These are phyloP conservation scores for Musa troglodytarum DNA, from an alignment of 176 grass and related monocot genomes.

Conservation along the genomic window DNA sequence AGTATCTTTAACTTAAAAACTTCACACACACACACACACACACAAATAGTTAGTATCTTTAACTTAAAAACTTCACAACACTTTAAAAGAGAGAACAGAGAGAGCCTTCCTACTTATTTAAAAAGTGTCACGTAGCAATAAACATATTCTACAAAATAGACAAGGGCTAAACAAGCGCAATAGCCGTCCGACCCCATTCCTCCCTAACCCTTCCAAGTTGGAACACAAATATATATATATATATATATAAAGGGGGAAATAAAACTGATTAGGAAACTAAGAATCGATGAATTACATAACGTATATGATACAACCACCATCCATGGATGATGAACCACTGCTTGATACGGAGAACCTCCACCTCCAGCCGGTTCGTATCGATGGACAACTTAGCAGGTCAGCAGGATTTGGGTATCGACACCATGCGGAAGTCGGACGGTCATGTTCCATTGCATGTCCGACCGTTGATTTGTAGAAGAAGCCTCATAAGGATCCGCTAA, in stretches of 20 bases:
- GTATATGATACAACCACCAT: slow-evolving; percentile 5
- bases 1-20: too few species aligned
- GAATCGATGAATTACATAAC: not conserved
- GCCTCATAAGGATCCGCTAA: not conserved
- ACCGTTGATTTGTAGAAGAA: not conserved
- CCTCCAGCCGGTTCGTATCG: too few species aligned
- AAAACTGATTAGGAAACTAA: not conserved
- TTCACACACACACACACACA: too few species aligned
- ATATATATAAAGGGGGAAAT: not conserved
- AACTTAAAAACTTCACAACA: too few species aligned
- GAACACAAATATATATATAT: not conserved
- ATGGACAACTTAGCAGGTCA: not conserved
- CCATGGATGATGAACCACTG: not conserved
- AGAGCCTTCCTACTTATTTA: not conserved
- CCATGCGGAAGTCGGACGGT: not conserved
- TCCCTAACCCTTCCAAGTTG: not conserved
- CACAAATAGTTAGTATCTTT: too few species aligned
- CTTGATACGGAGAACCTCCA: not conserved
- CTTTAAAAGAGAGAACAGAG: not conserved
- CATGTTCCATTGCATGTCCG: not conserved
- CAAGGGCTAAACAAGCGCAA: not conserved
- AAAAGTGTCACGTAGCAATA: not conserved
- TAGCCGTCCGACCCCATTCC: not conserved
- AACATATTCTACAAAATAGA: slow-evolving; percentile 12
- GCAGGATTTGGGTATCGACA: not conserved